These are phyloP conservation scores for Senecio squalidus DNA, from an alignment of 140 eudicot genomes.

Conservation along the genomic window DNA sequence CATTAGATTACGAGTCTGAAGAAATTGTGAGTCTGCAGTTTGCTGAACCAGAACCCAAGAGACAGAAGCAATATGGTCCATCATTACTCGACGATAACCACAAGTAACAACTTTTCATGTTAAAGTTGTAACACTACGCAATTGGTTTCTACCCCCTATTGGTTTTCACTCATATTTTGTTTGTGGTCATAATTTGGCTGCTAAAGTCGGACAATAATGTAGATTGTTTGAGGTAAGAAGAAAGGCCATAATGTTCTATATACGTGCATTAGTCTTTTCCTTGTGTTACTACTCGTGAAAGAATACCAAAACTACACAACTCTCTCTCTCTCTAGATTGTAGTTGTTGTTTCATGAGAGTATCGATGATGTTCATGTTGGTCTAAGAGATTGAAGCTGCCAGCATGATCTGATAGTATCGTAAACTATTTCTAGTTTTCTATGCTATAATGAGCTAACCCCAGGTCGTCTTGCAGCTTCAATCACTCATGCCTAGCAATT, in stretches of 20 bases:
- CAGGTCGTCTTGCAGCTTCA: constrained; percentile 30
- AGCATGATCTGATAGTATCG: constrained; percentile 25
- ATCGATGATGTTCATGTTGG: constrained; percentile 5
- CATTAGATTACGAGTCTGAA: constrained; percentile 34
- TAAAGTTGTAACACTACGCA: too few relatives aligned
- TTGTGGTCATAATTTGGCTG: constrained; percentile 1
- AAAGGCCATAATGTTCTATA: not conserved
- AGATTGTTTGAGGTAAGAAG: constrained; percentile 4
- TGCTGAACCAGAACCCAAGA: constrained; percentile 69
- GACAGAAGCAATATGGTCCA: constrained; percentile 54
- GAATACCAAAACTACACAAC: not conserved
- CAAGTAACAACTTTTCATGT: constrained; percentile 7
- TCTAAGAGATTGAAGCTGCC: constrained; percentile 31
- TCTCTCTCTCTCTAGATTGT: too few relatives aligned
- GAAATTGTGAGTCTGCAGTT: constrained; percentile 63
- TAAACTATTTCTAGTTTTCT: not conserved
- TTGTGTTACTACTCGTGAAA: constrained; percentile 6
- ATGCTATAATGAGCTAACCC: not conserved
- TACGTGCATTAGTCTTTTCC: constrained; percentile 3
- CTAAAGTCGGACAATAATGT: not conserved
- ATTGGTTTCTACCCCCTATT: constrained; percentile 1
- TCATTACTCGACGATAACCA: constrained; percentile 8
- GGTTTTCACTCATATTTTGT: constrained; percentile 4
- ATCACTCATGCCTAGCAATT: constrained; percentile 20
- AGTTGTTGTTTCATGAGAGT: too few relatives aligned